Percentiles rank a stretch among this genome's conserved stretches.
phyloP scores from a whole-genome alignment of 306 rosid species.

The Sechiopsis laciniata region DNA sequence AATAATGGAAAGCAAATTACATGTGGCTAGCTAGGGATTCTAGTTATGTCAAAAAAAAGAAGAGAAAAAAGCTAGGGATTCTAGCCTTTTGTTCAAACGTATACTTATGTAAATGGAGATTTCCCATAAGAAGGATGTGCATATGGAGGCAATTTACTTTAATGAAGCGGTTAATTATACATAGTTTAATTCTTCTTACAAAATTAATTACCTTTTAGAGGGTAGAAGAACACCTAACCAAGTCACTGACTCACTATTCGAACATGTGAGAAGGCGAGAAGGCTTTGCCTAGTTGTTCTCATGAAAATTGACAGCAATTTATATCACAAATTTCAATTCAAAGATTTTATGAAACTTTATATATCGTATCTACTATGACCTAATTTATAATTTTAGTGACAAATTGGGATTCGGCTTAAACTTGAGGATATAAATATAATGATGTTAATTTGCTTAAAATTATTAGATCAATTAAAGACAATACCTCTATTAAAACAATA shows the following conservation, averaged over 20 bases:
- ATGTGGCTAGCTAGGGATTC: not conserved
- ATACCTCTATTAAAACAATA: too few species aligned
- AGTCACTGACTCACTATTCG: constrained; percentile 24
- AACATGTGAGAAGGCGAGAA: constrained; percentile 24
- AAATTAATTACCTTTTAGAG: not conserved
- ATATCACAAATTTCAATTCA: too few species aligned
- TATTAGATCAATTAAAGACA: too few species aligned
- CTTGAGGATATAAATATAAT: too few species aligned
- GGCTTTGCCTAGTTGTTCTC: constrained; percentile 1
- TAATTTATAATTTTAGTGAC: not conserved
- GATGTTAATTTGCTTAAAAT: too few species aligned
- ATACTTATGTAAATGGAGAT: not conserved
- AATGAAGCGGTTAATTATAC: not conserved
- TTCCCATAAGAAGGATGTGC: not conserved
- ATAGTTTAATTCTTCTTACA: not conserved
- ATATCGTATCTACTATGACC: not conserved
- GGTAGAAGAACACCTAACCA: not conserved
- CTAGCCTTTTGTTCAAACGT: too few species aligned
- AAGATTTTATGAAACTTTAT: not conserved
- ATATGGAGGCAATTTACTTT: not conserved
- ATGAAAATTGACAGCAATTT: too few species aligned
- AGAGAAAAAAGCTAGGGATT: too few species aligned
- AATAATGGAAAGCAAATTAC: not conserved
- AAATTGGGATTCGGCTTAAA: not conserved
- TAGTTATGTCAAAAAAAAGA: too few species aligned